Base-by-base conservation (phyloP, 805 yeast genomes). In the Hanseniaspora jakobsenii region DNA sequence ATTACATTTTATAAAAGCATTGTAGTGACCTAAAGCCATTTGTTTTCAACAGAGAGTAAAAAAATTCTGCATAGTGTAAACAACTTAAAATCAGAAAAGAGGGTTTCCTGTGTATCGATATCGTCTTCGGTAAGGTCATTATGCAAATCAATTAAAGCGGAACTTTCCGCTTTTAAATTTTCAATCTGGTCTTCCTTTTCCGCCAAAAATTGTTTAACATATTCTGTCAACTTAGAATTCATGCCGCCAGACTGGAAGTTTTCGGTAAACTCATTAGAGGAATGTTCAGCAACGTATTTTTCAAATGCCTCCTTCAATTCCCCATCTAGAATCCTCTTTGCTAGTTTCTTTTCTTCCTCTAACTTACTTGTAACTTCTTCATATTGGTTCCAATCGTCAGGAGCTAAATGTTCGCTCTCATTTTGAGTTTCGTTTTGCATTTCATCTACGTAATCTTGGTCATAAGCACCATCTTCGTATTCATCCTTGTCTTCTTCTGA, bases 21-120 rank as follows among this genome's bases (percentile, higher is more conserved):
- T 6, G 6, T 22, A 23, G 10, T 35, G n/a, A 22, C 16, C 18
- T 48, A 55, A 12, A 60, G 57, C 65, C 65, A 61, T 38, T 60
- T 60, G 48, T 61, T 62, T 45, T 55, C 58, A 6, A 63, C 61
- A 6, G 64, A 64, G 6, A 60, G 60, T 48, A 58, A 61, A 40
- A 64, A 61, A 12, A 61, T 60, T 44, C 59, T 60, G 29, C 60
- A 63, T 35, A 61, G 35, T n/a, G 62, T 60, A 18, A 59, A 58
- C 1, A 61, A 61, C 43, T 63, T 53, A 18, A 62, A 64, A 47
- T 61, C 64, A 4, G 62, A 37, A 35, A 21, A 30, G 14, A 4
- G 10, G 8, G 24, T 26, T 18, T 24, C 41, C 17, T 13, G 24
- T 13, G 14, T 41, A 9, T 43, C 30, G 6, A 41, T 48, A 12